Evolutionary conservation across 1,284 basidiomycete genomes (phyloP).

Genomic region (Thecaphora frezii): DNA sequence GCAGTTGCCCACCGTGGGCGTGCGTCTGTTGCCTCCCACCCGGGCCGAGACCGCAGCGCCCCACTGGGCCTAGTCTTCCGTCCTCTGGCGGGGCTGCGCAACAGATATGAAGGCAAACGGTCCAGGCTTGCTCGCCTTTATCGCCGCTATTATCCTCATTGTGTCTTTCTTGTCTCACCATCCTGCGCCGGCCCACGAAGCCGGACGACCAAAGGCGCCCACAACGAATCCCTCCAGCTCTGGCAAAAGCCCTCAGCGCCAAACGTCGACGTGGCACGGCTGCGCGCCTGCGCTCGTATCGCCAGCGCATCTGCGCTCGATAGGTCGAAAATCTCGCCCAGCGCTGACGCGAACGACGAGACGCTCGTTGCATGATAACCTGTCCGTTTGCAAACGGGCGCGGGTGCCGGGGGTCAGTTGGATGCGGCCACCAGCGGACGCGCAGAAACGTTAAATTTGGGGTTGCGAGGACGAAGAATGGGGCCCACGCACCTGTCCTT

Average conservation of each 20-base stretch:
- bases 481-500: slow-evolving; percentile 65
- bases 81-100: too few species aligned
- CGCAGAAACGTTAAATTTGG: slow-evolving; percentile 2
- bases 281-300: slow-evolving; percentile 65
- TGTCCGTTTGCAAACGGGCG: slow-evolving; percentile 39
- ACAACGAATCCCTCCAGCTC: slow-evolving; percentile 24
- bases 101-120: too few species aligned
- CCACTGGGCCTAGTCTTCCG: too few species aligned
- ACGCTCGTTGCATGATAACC: slow-evolving; percentile 80
- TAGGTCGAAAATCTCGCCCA: slow-evolving; percentile 71
- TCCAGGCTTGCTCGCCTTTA: too few species aligned
- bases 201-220: slow-evolving; percentile 11
- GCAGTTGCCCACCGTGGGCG: too few species aligned
- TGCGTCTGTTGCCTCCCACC: too few species aligned
- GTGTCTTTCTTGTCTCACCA: slow-evolving; percentile 2
- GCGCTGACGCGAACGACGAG: slow-evolving; percentile 71
- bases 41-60: too few species aligned
- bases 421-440: slow-evolving; percentile 2
- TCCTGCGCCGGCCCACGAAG: background rate
- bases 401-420: background rate
- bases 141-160: too few species aligned
- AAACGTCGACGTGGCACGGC: slow-evolving; percentile 17
- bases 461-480: slow-evolving; percentile 51
- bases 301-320: slow-evolving; percentile 65
- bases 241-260: slow-evolving; percentile 24